Base-by-base conservation (phyloP, 108 stramenopile species). In the Nannochloropsis gaditana region DNA sequence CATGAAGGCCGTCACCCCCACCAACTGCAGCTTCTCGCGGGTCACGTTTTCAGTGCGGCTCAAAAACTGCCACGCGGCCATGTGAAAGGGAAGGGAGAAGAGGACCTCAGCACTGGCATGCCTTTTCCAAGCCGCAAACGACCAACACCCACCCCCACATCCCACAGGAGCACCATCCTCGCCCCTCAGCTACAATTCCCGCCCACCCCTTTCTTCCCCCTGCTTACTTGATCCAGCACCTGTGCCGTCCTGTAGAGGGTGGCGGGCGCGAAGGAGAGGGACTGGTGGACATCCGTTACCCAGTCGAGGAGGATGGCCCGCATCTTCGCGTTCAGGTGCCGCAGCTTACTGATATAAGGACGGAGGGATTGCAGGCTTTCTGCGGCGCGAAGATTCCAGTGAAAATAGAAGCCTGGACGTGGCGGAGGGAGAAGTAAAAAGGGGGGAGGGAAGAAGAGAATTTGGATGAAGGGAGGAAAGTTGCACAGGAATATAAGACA, bases 1-100 rank as follows among this genome's bases (percentile, higher is more conserved):
- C 31, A 87, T 43, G 41, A 87, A 19, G 44, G 86, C 41, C 44
- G 81, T 44, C 19, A 87, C 42, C 9, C 81, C 86, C 83, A 82
- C 42, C 31, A 87, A 6, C 45, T 87, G 86, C 82, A 87, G 43
- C 79, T 44, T n/a, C 2, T 45, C 21, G n/a, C 86, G 83, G 17
- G 86, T 44, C 41, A 87, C 43, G 9, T 45, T 82, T 15, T 82
- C 59, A 0, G 59, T 82, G 82, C 82, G 82, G 44, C 45, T 45
- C 82, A 82, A 82, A 21, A 45, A 82, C 45, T 45, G 82, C 31
- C 31, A 82, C 19, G 59, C 59, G n/a, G 59, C 0, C 59, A 73
- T 15, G 59, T 15, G 4, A n/a, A 15, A n/a, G 59, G 59, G 59
- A n/a, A 73, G 59, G 59, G 59, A n/a, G 47, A 0, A 6, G 15